These are phyloP conservation scores for Candida jianshihensis DNA, from an alignment of 805 yeast genomes.

Conservation along the genomic window DNA sequence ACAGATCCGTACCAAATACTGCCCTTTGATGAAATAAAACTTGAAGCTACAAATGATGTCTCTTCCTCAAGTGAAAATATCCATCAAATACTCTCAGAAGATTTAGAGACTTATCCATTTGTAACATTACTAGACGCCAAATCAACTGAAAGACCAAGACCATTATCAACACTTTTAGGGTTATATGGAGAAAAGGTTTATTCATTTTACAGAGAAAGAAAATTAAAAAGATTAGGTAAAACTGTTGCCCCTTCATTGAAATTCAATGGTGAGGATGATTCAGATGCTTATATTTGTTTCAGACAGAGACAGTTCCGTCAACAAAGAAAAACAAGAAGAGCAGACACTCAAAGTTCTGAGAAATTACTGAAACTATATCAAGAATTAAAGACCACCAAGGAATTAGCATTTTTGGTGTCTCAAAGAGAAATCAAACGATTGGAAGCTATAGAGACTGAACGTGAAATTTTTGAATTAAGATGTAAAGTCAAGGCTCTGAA, in stretches of 20 bases:
- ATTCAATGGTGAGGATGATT: slow-evolving; percentile 83
- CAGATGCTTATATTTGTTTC: slow-evolving; percentile 92
- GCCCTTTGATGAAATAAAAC: slow-evolving; percentile 59
- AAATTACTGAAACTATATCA: slow-evolving; percentile 64
- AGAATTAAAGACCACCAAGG: slow-evolving; percentile 72
- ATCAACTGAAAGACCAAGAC: slow-evolving; percentile 32
- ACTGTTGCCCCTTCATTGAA: slow-evolving; percentile 67
- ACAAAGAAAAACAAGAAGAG: slow-evolving; percentile 91
- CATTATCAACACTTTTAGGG: slow-evolving; percentile 42
- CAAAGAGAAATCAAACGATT: slow-evolving; percentile 64
- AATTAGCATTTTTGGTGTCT: slow-evolving; percentile 60
- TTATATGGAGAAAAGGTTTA: slow-evolving; percentile 63
- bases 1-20: slow-evolving; percentile 80
- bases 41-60: slow-evolving; percentile 37
- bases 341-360: slow-evolving; percentile 87
- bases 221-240: slow-evolving; percentile 62
- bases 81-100: slow-evolving; percentile 48
- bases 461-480: slow-evolving; percentile 65
- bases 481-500: slow-evolving; percentile 66
- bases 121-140: slow-evolving; percentile 47
- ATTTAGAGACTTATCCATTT: slow-evolving; percentile 48
- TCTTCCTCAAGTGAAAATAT: slow-evolving; percentile 46
- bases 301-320: slow-evolving; percentile 93
- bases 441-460: slow-evolving; percentile 56
- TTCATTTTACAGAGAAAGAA: slow-evolving; percentile 74